phyloP scores from a whole-genome alignment of 495 filamentous ascomycete genomes.

The Penicillium bialowiezense region DNA sequence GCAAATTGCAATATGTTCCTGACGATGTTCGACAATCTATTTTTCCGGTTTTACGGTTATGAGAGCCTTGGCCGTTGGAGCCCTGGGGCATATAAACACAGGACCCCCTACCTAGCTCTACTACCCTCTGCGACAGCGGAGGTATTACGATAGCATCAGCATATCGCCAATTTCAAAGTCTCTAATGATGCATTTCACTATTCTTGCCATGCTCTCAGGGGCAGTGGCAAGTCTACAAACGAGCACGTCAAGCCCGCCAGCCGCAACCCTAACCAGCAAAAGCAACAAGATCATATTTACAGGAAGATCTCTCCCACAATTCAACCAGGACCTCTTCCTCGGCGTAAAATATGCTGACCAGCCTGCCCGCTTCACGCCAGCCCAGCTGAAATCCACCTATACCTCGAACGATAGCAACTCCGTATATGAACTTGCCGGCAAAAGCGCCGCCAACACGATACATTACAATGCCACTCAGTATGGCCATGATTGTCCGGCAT shows the following conservation, averaged over 20 bases:
- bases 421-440: constrained; percentile 5
- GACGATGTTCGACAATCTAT: no score
- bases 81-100: no score
- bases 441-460: neutral
- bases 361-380: constrained; percentile 29
- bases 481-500: constrained; percentile 37
- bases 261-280: constrained; percentile 15
- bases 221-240: constrained; percentile 1
- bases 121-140: no score
- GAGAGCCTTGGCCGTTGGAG: no score
- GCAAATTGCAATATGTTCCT: no score
- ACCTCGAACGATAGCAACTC: constrained; percentile 22
- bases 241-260: neutral
- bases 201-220: constrained; percentile 4
- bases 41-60: no score
- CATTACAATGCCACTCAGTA: constrained; percentile 37
- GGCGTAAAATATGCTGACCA: constrained; percentile 36
- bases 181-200: neutral
- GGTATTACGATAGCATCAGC: no score
- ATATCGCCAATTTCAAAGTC: no score
- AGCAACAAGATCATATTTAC: constrained; percentile 23
- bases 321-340: constrained; percentile 32
- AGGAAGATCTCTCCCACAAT: constrained; percentile 28
- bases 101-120: no score
- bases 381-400: constrained; percentile 25